Evolutionary conservation across 129 eudicot genomes (phyloP).

Genomic region (Flaveria brownii): DNA sequence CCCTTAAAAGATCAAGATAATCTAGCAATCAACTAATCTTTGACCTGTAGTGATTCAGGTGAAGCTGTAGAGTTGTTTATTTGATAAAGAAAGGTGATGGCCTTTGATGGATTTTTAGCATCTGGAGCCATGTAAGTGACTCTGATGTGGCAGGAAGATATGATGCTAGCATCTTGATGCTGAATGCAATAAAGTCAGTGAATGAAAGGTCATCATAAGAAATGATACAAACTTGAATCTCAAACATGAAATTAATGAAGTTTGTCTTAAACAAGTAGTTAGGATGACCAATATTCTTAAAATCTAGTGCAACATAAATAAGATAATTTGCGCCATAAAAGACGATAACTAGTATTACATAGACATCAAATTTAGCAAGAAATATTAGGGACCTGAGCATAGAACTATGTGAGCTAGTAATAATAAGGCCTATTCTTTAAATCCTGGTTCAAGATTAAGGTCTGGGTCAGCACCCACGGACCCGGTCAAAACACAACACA

Average conservation of each 20-base stretch:
- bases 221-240: neutral
- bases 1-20: conserved; percentile 52
- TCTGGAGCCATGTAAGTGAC: conserved; percentile 53
- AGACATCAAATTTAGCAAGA: too few relatives aligned
- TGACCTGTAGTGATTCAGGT: conserved; percentile 55
- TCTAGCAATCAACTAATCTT: conserved; percentile 56
- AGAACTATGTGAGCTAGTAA: too few relatives aligned
- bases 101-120: conserved; percentile 49
- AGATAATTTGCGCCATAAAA: neutral
- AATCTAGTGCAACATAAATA: neutral
- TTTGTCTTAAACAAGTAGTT: conserved; percentile 8
- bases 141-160: conserved; percentile 54
- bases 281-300: neutral
- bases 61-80: conserved; percentile 62
- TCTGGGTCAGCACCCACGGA: too few relatives aligned
- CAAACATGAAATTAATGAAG: neutral
- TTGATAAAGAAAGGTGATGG: conserved; percentile 52
- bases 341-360: neutral
- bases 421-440: too few relatives aligned
- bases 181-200: conserved; percentile 11
- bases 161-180: conserved; percentile 44
- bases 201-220: neutral
- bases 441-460: too few relatives aligned
- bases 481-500: too few relatives aligned
- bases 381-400: too few relatives aligned